phyloP scores from a whole-genome alignment of 805 yeast genomes.

The Wickerhamia fluorescens region DNA sequence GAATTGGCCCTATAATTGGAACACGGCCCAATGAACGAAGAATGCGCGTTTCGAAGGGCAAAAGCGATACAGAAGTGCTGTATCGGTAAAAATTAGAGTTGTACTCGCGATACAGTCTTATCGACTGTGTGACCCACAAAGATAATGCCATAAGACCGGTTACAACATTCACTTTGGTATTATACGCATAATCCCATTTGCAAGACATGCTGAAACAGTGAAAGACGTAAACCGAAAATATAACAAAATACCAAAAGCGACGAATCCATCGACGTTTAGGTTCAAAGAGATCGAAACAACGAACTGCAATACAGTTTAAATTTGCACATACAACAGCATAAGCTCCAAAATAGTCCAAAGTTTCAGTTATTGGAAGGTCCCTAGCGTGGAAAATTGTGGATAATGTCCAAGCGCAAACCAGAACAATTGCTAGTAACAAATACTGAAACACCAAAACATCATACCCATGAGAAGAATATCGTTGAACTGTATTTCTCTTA shows the following conservation, averaged over 20 bases:
- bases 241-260: slow-evolving; percentile 5
- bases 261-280: slow-evolving; percentile 2
- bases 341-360: slow-evolving; percentile 38
- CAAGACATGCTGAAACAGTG: slow-evolving; percentile 23
- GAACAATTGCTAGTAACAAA: slow-evolving; percentile 17
- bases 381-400: slow-evolving; percentile 33
- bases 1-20: slow-evolving; percentile 6
- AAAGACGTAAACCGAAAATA: slow-evolving; percentile 11
- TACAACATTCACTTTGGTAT: slow-evolving; percentile 22
- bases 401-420: slow-evolving; percentile 31
- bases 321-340: slow-evolving; percentile 29
- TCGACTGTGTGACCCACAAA: slow-evolving; percentile 30
- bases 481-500: slow-evolving; percentile 13
- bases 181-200: slow-evolving; percentile 36
- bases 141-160: slow-evolving; percentile 23
- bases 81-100: slow-evolving; percentile 11
- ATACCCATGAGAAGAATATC: slow-evolving; percentile 8
- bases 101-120: slow-evolving; percentile 12
- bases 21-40: slow-evolving; percentile 24
- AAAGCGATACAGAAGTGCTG: slow-evolving; percentile 30
- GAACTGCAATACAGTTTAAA: slow-evolving; percentile 25
- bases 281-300: slow-evolving; percentile 24
- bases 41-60: slow-evolving; percentile 33
- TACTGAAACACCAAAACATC: slow-evolving; percentile 25
- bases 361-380: slow-evolving; percentile 31